Evolutionary conservation across 176 grass and related monocot species (phyloP).

Genomic region (Alopecurus myosuroides): DNA sequence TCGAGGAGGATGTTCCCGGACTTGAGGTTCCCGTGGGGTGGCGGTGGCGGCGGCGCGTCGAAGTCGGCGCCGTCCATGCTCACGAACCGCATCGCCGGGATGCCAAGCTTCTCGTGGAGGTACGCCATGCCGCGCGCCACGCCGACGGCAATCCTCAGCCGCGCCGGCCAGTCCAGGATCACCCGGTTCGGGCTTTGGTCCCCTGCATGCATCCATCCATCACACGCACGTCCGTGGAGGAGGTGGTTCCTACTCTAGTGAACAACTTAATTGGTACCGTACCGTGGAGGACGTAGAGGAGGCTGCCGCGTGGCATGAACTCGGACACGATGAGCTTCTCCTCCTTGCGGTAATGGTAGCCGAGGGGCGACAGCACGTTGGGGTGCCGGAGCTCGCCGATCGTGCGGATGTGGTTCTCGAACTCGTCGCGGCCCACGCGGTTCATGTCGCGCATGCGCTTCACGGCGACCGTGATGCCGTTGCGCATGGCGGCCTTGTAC

Average conservation of each 20-base stretch:
- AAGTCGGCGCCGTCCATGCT: constrained; percentile 48
- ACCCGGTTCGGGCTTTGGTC: constrained; percentile 41
- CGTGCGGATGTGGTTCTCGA: constrained; percentile 55
- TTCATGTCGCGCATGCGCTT: constrained; percentile 96
- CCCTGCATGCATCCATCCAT: constrained; percentile 14
- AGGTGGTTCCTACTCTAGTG: background rate
- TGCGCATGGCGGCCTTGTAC: constrained; percentile 82
- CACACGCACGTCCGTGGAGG: no score
- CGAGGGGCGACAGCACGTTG: constrained; percentile 65
- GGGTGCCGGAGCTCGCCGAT: constrained; percentile 62
- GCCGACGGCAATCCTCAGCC: constrained; percentile 46
- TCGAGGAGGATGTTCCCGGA: constrained; percentile 70
- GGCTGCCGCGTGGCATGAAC: constrained; percentile 71
- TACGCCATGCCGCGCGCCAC: constrained; percentile 51
- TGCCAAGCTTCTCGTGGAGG: constrained; percentile 47
- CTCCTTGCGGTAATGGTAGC: constrained; percentile 75
- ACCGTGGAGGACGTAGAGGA: constrained; percentile 87
- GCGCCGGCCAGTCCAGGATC: constrained; percentile 39
- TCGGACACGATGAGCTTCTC: constrained; percentile 86
- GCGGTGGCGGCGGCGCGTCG: constrained; percentile 41
- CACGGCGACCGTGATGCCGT: constrained; percentile 49
- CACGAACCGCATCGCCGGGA: constrained; percentile 3
- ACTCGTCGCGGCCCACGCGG: constrained; percentile 49
- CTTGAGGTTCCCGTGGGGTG: constrained; percentile 73
- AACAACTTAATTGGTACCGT: background rate